Percentiles rank a stretch among this genome's conserved stretches.
Conservation (phyloP, 306 rosid genomes). For the Ziziphus jujuba region DNA sequence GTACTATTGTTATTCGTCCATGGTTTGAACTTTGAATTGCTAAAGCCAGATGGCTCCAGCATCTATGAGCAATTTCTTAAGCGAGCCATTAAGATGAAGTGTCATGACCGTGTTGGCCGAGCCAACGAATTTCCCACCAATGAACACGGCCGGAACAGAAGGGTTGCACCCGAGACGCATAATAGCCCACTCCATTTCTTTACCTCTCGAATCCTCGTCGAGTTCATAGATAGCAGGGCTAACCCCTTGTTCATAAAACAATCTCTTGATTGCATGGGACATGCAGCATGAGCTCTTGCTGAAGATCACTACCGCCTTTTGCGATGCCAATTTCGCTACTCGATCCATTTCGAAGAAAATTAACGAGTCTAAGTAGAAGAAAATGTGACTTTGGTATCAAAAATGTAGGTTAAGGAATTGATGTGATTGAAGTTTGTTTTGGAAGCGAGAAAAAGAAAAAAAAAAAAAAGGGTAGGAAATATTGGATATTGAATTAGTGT, state of each 20-base stretch:
- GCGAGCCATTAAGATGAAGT: conserved; percentile 85
- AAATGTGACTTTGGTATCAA: not conserved
- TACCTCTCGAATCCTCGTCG: conserved; percentile 73
- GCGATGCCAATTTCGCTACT: conserved; percentile 66
- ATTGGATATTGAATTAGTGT: not conserved
- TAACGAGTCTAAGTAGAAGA: not conserved
- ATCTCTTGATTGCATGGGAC: conserved; percentile 88
- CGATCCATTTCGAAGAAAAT: conserved; percentile 56
- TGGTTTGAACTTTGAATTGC: not conserved
- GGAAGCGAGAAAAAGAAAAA: conserved; percentile 8
- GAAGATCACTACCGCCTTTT: conserved; percentile 93
- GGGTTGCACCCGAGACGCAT: conserved; percentile 87
- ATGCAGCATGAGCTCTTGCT: conserved; percentile 99
- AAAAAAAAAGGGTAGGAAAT: not conserved
- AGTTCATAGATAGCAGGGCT: conserved; percentile 82
- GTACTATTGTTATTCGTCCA: no score
- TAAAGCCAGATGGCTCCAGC: conserved; percentile 96
- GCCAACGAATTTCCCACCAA: conserved; percentile 83
- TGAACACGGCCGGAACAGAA: conserved; percentile 79
- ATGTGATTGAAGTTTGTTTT: not conserved
- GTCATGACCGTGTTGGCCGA: conserved; percentile 83
- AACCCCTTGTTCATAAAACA: conserved; percentile 87
- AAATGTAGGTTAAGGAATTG: no score
- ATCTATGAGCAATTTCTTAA: conserved; percentile 80
- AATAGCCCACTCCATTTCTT: conserved; percentile 91